Conservation (phyloP, 2,329 filamentous ascomycete species). For the Fusarium armeniacum region DNA sequence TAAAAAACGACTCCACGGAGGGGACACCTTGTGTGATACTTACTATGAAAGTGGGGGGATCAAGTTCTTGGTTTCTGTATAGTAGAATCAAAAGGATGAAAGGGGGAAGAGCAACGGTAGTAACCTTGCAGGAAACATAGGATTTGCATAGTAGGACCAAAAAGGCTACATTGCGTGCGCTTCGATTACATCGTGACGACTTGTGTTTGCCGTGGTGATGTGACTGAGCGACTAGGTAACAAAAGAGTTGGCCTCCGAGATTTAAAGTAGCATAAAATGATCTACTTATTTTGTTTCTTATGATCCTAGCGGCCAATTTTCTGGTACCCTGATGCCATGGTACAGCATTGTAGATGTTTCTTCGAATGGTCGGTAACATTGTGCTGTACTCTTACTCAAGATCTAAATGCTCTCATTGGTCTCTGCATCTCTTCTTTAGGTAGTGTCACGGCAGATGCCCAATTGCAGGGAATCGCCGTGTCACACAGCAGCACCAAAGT, state of each 20-base stretch:
- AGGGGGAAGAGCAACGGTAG: background rate
- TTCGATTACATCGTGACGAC: conserved; percentile 1
- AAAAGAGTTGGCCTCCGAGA: too few relatives aligned
- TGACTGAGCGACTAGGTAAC: background rate
- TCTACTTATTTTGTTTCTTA: too few relatives aligned
- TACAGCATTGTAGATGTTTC: background rate
- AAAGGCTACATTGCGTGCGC: conserved; percentile 26
- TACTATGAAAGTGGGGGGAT: conserved; percentile 17
- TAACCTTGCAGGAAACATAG: conserved; percentile 28
- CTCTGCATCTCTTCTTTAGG: background rate
- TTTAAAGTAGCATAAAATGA: too few relatives aligned
- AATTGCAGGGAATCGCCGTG: conserved; percentile 11
- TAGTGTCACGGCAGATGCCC: conserved; percentile 4
- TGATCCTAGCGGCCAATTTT: too few relatives aligned
- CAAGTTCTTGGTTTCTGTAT: conserved; percentile 40
- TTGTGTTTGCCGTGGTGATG: background rate
- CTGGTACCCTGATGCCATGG: background rate
- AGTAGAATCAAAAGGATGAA: conserved; percentile 42
- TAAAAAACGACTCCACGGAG: conserved; percentile 29
- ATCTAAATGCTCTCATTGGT: background rate
- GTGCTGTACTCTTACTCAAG: background rate
- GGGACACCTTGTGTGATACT: conserved; percentile 23
- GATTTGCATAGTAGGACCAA: conserved; percentile 33
- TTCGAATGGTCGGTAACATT: background rate
- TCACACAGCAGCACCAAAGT: background rate